Conservation (phyloP, 495 filamentous ascomycete species). For the Neurospora sp. region DNA sequence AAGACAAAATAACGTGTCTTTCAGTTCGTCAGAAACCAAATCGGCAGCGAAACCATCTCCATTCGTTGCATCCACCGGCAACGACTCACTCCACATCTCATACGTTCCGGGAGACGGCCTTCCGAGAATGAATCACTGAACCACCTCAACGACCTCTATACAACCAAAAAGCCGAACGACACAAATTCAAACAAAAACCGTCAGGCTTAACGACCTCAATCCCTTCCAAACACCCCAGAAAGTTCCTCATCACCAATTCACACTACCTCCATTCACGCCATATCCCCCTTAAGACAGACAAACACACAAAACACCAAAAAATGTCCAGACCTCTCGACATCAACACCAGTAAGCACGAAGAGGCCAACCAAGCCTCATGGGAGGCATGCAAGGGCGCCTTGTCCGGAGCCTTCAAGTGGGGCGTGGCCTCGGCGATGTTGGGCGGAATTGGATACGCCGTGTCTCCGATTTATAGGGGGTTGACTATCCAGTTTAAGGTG, state of each 20-base stretch:
- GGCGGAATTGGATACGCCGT: conserved; percentile 46
- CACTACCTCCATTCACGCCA: background rate
- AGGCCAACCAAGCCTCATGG: conserved; percentile 50
- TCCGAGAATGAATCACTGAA: background rate
- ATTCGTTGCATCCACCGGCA: background rate
- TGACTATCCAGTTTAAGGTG: conserved; percentile 88
- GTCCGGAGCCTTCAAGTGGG: conserved; percentile 57
- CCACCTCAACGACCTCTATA: background rate
- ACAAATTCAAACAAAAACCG: background rate
- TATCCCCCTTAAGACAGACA: background rate
- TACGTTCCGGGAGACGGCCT: background rate
- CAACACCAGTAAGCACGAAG: conserved; percentile 39
- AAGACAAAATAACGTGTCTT: background rate
- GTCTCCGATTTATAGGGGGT: conserved; percentile 66
- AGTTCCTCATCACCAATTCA: background rate
- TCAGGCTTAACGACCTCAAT: background rate
- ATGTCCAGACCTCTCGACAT: conserved; percentile 22
- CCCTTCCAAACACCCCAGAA: background rate
- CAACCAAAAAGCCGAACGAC: background rate
- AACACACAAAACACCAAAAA: background rate
- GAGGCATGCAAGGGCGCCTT: conserved; percentile 52
- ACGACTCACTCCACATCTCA: background rate
- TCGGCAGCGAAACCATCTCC: background rate
- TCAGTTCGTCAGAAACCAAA: background rate
- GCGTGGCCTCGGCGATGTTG: conserved; percentile 44